Evolutionary conservation across 495 filamentous ascomycete genomes (phyloP).

Genomic region (Geopyxis carbonaria): DNA sequence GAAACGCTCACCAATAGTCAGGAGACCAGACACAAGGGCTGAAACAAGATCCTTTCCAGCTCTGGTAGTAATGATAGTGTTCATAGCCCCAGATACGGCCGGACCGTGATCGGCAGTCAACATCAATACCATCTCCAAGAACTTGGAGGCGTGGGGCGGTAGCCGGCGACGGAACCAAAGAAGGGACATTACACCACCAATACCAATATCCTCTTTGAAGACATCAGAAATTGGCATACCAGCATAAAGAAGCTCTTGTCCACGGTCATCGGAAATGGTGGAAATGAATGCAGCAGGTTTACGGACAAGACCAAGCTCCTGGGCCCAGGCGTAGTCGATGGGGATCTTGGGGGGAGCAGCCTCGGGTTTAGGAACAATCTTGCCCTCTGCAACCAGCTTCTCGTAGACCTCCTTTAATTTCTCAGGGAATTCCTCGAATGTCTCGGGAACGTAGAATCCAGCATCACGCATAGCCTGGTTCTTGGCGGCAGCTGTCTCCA

Average conservation of each 20-base stretch:
- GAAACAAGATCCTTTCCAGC: slow-evolving; percentile 97
- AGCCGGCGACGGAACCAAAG: slow-evolving; percentile 99
- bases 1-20: slow-evolving; percentile 96
- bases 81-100: slow-evolving; percentile 98
- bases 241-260: slow-evolving; percentile 94
- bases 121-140: slow-evolving; percentile 99
- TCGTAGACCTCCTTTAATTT: slow-evolving; percentile 66
- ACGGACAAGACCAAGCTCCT: slow-evolving; percentile 96
- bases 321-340: slow-evolving; percentile 98
- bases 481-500: slow-evolving; percentile 91
- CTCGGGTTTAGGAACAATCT: slow-evolving; percentile 70
- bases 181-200: slow-evolving; percentile 98
- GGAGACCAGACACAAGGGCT: slow-evolving; percentile 82
- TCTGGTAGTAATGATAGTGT: slow-evolving; percentile 99
- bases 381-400: slow-evolving; percentile 62
- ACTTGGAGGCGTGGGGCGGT: slow-evolving; percentile 89
- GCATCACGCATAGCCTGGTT: slow-evolving; percentile 92
- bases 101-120: slow-evolving; percentile 97
- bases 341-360: slow-evolving; percentile 95
- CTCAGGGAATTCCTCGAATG: slow-evolving; percentile 85
- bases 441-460: slow-evolving; percentile 84
- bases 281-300: slow-evolving; percentile 99
- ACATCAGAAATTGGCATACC: slow-evolving; percentile 99
- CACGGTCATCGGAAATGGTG: slow-evolving; percentile 98
- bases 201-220: slow-evolving; percentile 96